phyloP scores from a whole-genome alignment of 208 protist genomes.

The Naegleria fowleri region DNA sequence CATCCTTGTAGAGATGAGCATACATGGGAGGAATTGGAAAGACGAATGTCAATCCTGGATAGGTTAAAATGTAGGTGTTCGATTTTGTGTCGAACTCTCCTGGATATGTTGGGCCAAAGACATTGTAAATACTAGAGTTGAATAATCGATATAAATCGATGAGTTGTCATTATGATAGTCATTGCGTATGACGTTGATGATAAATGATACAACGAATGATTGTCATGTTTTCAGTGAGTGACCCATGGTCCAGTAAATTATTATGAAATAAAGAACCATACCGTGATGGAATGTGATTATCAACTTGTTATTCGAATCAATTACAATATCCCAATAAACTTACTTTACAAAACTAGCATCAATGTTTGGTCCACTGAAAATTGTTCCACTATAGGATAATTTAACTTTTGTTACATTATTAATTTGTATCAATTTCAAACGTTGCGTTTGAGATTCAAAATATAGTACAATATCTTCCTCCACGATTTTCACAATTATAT shows the following conservation, averaged over 20 bases:
- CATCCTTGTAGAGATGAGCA: not conserved
- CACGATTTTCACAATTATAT: not conserved
- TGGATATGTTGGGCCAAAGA: slow-evolving; percentile 14
- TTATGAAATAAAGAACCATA: no score
- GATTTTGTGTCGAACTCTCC: not conserved
- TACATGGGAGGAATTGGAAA: slow-evolving; percentile 13
- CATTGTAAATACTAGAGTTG: slow-evolving; percentile 6
- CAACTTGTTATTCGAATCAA: not conserved
- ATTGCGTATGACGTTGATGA: no score
- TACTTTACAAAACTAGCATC: slow-evolving; percentile 28
- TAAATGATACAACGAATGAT: no score
- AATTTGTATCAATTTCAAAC: slow-evolving; percentile 16
- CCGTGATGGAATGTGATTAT: no score
- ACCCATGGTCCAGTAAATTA: no score
- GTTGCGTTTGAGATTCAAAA: slow-evolving; percentile 7
- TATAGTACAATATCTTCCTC: slow-evolving; percentile 2
- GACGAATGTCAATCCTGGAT: slow-evolving; percentile 13
- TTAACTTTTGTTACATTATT: not conserved
- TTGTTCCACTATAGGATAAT: not conserved
- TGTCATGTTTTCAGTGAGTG: no score
- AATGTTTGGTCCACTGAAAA: not conserved
- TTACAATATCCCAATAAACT: not conserved
- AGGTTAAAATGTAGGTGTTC: not conserved
- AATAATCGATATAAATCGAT: no score
- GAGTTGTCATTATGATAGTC: no score